A percentile compares a stretch with the other conserved stretches of the same genome.
These are phyloP conservation scores for Pelargonium hybrid DNA, from an alignment of 441 rosid genomes.

Conservation along the genomic window DNA sequence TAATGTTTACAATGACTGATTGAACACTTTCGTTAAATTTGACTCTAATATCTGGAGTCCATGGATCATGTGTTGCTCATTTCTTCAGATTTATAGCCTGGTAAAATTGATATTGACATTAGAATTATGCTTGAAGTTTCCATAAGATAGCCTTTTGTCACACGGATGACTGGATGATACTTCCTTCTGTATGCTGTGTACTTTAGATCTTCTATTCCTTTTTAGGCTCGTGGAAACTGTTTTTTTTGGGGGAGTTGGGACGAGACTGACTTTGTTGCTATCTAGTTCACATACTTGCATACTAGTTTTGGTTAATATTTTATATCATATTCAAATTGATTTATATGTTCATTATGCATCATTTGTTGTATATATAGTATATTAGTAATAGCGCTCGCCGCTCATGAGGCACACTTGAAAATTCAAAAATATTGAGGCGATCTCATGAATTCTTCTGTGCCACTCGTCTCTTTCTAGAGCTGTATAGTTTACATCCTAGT, in stretches of 20 bases:
- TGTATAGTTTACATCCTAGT: neutral
- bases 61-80: neutral
- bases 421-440: neutral
- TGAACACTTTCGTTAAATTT: neutral
- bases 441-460: neutral
- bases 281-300: neutral
- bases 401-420: neutral
- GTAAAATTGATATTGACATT: neutral
- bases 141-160: neutral
- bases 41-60: neutral
- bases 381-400: no score
- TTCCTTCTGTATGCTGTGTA: neutral
- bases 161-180: neutral
- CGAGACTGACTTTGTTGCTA: neutral
- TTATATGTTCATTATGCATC: neutral
- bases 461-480: constrained; percentile 1
- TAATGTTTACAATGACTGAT: neutral
- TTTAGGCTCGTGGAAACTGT: neutral
- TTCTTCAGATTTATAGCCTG: neutral
- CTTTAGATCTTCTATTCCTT: neutral
- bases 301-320: neutral
- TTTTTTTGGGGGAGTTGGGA: neutral
- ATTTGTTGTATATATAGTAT: neutral
- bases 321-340: neutral
- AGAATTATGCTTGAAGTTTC: neutral